These are phyloP conservation scores for Aspergillus campestris DNA, from an alignment of 495 filamentous ascomycete genomes.

Conservation along the genomic window DNA sequence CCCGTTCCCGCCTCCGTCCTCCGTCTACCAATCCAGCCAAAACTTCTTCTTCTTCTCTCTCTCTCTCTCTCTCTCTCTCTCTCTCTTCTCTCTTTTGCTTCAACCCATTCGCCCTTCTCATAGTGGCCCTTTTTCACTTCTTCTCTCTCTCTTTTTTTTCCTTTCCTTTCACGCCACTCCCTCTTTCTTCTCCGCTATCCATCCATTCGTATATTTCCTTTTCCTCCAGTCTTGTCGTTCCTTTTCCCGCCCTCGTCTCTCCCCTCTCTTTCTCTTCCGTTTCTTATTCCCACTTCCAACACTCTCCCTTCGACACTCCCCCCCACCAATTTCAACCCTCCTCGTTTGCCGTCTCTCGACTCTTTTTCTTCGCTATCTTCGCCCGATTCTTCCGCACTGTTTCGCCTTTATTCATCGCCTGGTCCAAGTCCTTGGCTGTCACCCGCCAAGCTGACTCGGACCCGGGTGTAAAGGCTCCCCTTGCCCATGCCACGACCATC, in stretches of 20 bases:
- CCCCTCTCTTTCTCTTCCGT: conserved; percentile 8
- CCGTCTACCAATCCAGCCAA: conserved; percentile 16
- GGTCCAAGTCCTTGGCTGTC: conserved; percentile 45
- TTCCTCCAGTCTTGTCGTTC: conserved; percentile 11
- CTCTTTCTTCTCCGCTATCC: conserved; percentile 4
- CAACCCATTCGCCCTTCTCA: too few relatives aligned
- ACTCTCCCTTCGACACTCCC: neutral
- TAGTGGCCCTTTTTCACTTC: conserved; percentile 2
- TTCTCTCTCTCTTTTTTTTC: conserved; percentile 10
- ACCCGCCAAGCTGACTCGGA: conserved; percentile 48
- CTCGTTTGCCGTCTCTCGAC: conserved; percentile 7
- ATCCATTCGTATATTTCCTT: conserved; percentile 10
- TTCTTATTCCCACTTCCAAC: conserved; percentile 4
- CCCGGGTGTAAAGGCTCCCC: conserved; percentile 36
- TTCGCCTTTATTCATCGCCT: conserved; percentile 24
- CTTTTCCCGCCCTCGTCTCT: conserved; percentile 7
- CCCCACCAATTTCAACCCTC: conserved; percentile 1
- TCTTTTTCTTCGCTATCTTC: neutral
- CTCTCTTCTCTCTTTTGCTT: conserved; percentile 1
- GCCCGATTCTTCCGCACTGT: conserved; percentile 4
- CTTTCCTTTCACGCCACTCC: conserved; percentile 12
- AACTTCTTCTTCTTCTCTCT: conserved; percentile 15
- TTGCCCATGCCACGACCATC: conserved; percentile 67
- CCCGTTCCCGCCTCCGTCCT: conserved; percentile 17
- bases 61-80: conserved; percentile 3